These are phyloP conservation scores for Luffa acutangula DNA, from an alignment of 306 rosid genomes.

Conservation along the genomic window DNA sequence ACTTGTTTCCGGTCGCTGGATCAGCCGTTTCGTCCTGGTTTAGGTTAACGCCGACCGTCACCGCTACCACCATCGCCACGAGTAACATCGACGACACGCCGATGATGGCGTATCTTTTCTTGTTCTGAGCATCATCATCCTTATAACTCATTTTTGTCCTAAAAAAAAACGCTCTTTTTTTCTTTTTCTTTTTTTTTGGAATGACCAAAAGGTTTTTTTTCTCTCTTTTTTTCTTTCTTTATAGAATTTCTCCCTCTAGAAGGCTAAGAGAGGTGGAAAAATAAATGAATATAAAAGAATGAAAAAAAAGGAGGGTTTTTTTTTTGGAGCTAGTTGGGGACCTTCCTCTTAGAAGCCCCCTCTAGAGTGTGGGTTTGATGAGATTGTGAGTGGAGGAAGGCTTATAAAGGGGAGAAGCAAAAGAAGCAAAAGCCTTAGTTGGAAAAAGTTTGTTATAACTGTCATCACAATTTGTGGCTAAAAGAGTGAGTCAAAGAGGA, in stretches of 20 bases:
- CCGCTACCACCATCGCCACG: constrained; percentile 60
- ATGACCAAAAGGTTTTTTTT: background rate
- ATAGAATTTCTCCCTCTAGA: background rate
- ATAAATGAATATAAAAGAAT: background rate
- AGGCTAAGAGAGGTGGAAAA: background rate
- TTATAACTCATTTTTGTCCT: constrained; percentile 16
- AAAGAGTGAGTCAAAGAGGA: constrained; percentile 8
- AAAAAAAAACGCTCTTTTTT: background rate
- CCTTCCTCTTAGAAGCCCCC: constrained; percentile 16
- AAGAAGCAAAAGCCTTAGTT: background rate
- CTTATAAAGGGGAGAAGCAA: background rate
- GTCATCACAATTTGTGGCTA: constrained; percentile 22
- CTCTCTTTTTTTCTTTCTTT: background rate
- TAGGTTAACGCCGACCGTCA: constrained; percentile 26
- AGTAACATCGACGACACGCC: constrained; percentile 36
- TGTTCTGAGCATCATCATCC: constrained; percentile 15
- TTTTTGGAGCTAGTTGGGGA: background rate
- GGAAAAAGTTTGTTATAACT: constrained; percentile 12
- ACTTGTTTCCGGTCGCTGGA: background rate
- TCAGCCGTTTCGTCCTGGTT: background rate
- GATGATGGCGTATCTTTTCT: constrained; percentile 16
- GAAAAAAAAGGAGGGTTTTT: background rate
- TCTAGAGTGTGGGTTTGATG: background rate
- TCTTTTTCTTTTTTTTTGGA: background rate
- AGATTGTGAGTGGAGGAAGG: background rate